phyloP scores from a whole-genome alignment of 257 asterid genomes.

The Salvia miltiorrhiza region DNA sequence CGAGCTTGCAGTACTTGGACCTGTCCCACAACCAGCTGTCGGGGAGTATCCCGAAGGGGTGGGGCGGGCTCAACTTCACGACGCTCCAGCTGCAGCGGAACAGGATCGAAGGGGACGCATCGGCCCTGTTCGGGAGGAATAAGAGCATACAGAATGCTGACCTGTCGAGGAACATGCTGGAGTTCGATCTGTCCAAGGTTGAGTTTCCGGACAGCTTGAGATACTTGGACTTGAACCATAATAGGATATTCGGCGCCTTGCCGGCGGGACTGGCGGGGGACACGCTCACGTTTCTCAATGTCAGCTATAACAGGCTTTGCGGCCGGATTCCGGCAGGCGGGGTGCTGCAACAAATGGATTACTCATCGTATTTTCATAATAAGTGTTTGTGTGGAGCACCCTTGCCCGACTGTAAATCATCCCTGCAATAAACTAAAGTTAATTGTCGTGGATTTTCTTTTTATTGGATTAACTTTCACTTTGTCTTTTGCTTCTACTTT shows the following conservation, averaged over 20 bases:
- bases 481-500: too few relatives aligned
- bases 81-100: constrained; percentile 44
- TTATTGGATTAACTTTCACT: too few relatives aligned
- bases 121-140: constrained; percentile 53
- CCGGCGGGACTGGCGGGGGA: constrained; percentile 39
- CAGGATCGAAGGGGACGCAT: constrained; percentile 51
- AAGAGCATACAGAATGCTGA: constrained; percentile 33
- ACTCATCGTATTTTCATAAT: constrained; percentile 36
- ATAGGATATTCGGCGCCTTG: constrained; percentile 42
- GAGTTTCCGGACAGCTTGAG: constrained; percentile 37
- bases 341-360: constrained; percentile 28
- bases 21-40: constrained; percentile 61
- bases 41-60: constrained; percentile 44
- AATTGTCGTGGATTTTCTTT: too few relatives aligned
- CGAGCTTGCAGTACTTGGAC: constrained; percentile 31
- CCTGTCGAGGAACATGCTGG: constrained; percentile 50
- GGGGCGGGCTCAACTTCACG: constrained; percentile 32
- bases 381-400: constrained; percentile 46
- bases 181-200: constrained; percentile 54
- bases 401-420: constrained; percentile 32
- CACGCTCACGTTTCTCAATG: constrained; percentile 31
- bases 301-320: constrained; percentile 51
- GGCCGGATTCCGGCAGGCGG: constrained; percentile 48
- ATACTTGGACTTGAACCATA: constrained; percentile 51
- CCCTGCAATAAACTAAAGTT: background rate